A percentile compares a stretch with the other conserved stretches of the same genome.
Conservation (phyloP, 164 flowering plant species). For the Nymphaea thermarum region DNA sequence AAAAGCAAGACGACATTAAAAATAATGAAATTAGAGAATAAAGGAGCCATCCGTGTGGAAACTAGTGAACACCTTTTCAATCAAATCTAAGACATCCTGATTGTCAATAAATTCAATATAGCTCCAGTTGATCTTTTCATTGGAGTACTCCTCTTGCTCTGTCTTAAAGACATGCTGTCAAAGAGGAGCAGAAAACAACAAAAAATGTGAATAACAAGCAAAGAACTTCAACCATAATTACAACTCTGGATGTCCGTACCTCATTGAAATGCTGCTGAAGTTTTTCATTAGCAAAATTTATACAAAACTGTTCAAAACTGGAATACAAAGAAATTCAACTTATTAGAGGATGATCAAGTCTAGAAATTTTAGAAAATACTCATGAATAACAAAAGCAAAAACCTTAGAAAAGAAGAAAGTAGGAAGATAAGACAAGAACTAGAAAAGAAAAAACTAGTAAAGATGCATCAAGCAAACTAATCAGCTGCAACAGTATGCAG, state of each 20-base stretch:
- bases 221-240: neutral
- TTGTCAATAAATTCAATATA: constrained; percentile 95
- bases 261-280: constrained; percentile 98
- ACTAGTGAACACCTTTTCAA: constrained; percentile 59
- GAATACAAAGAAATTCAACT: constrained; percentile 1
- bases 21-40: too few relatives aligned
- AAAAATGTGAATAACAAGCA: neutral
- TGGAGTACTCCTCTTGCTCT: constrained; percentile 94
- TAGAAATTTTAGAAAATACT: neutral
- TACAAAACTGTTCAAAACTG: constrained; percentile 98
- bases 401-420: neutral
- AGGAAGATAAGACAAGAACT: neutral
- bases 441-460: neutral
- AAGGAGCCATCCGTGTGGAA: too few relatives aligned
- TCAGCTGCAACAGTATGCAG: too few relatives aligned
- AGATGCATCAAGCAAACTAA: too few relatives aligned
- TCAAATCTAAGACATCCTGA: constrained; percentile 90
- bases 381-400: neutral
- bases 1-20: too few relatives aligned
- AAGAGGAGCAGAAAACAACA: neutral
- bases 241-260: constrained; percentile 23
- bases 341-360: neutral
- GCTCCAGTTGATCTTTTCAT: constrained; percentile 91
- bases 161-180: constrained; percentile 95
- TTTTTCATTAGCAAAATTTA: constrained; percentile 97